These are phyloP conservation scores for Hibiscus syriacus DNA, from an alignment of 345 rosid genomes.

Conservation along the genomic window DNA sequence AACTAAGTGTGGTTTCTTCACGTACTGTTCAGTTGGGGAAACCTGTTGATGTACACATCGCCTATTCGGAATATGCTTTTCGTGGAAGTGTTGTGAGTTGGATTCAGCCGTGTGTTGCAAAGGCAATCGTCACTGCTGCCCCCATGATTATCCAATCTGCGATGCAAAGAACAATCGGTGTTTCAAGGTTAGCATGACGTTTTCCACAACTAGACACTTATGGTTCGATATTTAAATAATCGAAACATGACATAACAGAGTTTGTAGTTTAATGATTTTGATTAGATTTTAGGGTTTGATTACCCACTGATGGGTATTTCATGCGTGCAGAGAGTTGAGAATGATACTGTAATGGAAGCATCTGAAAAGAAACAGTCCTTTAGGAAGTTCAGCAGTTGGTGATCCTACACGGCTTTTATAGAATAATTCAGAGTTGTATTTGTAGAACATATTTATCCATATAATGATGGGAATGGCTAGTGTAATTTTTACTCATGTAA, in stretches of 20 bases:
- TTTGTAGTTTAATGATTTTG: too few relatives aligned
- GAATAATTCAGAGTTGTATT: neutral
- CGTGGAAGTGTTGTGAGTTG: conserved; percentile 83
- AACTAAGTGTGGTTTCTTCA: conserved; percentile 58
- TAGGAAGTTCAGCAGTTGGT: conserved; percentile 29
- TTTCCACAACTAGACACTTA: too few relatives aligned
- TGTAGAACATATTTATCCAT: too few relatives aligned
- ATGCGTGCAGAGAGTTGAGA: conserved; percentile 33
- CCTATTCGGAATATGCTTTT: conserved; percentile 63
- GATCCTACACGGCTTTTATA: conserved; percentile 26
- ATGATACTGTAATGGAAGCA: conserved; percentile 19
- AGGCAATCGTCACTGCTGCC: conserved; percentile 67
- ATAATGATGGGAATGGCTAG: too few relatives aligned
- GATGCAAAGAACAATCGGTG: conserved; percentile 53
- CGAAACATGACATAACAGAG: too few relatives aligned
- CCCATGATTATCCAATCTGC: conserved; percentile 69
- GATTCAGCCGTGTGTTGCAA: conserved; percentile 76
- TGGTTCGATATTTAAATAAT: too few relatives aligned
- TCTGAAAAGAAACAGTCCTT: conserved; percentile 20
- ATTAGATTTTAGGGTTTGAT: neutral
- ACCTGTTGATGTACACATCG: conserved; percentile 68
- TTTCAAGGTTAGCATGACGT: conserved; percentile 69
- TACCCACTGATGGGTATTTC: neutral
- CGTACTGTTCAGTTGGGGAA: conserved; percentile 52
- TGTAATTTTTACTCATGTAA: too few relatives aligned